Evolutionary conservation across 208 protist species (phyloP), one percentile per base, ranked within the genome.

Genomic region (Wallacemonas collosoma): DNA sequence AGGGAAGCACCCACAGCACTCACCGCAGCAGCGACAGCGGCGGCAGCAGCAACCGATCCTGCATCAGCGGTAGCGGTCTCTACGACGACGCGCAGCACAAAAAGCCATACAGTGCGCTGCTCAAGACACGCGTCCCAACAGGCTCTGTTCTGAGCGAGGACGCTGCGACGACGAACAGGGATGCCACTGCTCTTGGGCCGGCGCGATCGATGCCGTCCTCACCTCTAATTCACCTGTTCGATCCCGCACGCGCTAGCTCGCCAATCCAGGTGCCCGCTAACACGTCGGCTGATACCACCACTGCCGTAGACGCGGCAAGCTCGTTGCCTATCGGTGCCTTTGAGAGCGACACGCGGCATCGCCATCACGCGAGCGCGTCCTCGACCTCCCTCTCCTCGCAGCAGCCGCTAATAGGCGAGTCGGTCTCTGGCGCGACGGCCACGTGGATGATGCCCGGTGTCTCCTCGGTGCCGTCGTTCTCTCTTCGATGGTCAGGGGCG

Each of bases 401-500:
- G 43, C 57, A 12, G 45, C 8, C 8, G 45, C 45, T 50, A 12
- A 50, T 50, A 12, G 45, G 45, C 45, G 26, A 26, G 35, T 6
- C n/a, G 36, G 17, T 44, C 36, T 12, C 9, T 9, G 6, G 9
- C 38, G 36, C 57, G 35, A 9, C 0, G 26, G 36, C 39, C 36
- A 44, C 38, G 5, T 12, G 9, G 9, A 17, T 47, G 11, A 14
- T 7, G 5, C n/a, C 6, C 0, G 57, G 57, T 6, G 9, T 50
- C 40, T 45, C 40, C 11, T 48, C 36, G 7, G 50, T 17, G 41
- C 60, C 60, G 41, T 65, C 60, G 41, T 65, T 65, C 60, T 65
- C 60, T 38, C 43, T 65, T 38, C 60, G 15, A 14, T 65, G 60
- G 60, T 65, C 60, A 8, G 12, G 60, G 15, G 15, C 40, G 60